phyloP scores from a whole-genome alignment of 1,139 yeast genomes.

The Geotrichum siamense region DNA sequence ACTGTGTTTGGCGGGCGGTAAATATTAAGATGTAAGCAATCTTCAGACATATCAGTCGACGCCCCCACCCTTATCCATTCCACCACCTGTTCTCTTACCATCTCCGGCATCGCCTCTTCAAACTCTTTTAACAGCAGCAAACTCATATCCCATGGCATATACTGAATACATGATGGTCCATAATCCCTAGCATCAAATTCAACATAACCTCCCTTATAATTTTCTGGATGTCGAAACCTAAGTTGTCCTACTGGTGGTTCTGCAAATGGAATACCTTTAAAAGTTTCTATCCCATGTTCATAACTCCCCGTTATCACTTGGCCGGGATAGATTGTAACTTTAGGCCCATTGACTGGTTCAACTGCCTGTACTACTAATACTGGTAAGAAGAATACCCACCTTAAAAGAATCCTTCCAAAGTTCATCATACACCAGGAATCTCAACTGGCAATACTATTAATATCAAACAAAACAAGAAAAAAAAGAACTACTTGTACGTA shows the following conservation, averaged over 20 bases:
- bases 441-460: no score
- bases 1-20: constrained; percentile 20
- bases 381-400: no score
- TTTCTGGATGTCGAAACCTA: constrained; percentile 20
- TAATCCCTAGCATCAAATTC: constrained; percentile 8
- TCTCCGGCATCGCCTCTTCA: not conserved
- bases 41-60: constrained; percentile 20
- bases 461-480: no score
- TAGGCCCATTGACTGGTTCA: no score
- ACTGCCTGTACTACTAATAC: no score
- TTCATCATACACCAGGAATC: no score
- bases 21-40: constrained; percentile 24
- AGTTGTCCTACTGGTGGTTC: constrained; percentile 24
- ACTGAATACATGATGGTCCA: constrained; percentile 5
- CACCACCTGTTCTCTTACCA: not conserved
- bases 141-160: constrained; percentile 1
- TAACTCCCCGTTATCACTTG: constrained; percentile 12
- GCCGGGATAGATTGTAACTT: not conserved
- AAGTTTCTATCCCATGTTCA: constrained; percentile 10
- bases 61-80: not conserved
- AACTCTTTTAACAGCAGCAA: not conserved
- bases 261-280: constrained; percentile 25
- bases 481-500: no score
- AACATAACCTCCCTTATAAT: constrained; percentile 8
- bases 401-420: no score